Evolutionary conservation across 2,329 filamentous ascomycete genomes (phyloP), one percentile per base, ranked within the genome.

Genomic region (Colletotrichum costaricense): DNA sequence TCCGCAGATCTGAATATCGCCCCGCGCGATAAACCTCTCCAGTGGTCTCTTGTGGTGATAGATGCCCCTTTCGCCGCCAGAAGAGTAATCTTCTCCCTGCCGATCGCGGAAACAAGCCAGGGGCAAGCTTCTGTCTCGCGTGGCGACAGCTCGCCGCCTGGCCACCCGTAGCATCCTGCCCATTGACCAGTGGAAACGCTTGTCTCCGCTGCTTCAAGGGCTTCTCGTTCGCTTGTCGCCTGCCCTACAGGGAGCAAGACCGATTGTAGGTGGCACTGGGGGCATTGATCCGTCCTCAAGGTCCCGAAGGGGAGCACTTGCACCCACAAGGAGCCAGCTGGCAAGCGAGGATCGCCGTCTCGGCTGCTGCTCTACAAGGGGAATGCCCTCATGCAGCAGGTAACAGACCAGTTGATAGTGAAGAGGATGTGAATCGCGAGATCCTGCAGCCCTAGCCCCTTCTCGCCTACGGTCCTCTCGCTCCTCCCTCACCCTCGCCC

Each of bases 101-200:
- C 60, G 66, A 70, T 73, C 70, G 28, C 49, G 22, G 12, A n/a
- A 38, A 33, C n/a, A 16, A 24, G 12, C 12, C 52, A 26, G 24
- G 28, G 11, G 35, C 4, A 26, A 12, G 49, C 8, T 24, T 11
- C 28, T n/a, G 28, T 22, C 42, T 6, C 2, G 19, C 28, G 52
- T 58, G 52, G 70, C 54, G 54, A 33, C 16, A 8, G 28, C 58
- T 55, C 64, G 33, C 33, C 66, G 30, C 46, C 60, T 58, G 52
- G 22, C 65, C 28, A 54, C 52, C 24, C 12, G 22, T 54, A 30
- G 19, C 65, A 28, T 54, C 38, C 28, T n/a, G 22, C 42, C 59
- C 55, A 60, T 46, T 54, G 54, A 46, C 59, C 67, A 73, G 65
- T 72, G 19, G 38, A 57, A 54, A 63, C 38, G 49, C 49, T 63